A percentile compares a stretch with the other conserved stretches of the same genome.
phyloP scores from a whole-genome alignment of 1,284 basidiomycete species.

The Pterula multifida region DNA sequence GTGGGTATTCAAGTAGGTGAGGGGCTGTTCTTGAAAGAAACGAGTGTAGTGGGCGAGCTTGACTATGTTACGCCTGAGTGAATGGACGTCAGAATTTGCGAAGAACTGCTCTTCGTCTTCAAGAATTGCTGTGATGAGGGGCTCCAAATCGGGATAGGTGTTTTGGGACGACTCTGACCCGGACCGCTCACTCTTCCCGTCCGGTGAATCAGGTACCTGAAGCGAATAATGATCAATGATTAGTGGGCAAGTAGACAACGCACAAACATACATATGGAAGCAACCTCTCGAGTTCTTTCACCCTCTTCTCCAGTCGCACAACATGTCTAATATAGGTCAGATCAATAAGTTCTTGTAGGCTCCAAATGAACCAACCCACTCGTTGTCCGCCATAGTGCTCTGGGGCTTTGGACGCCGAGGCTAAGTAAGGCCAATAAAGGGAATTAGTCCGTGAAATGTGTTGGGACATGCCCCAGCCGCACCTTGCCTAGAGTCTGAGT shows the following conservation, averaged over 20 bases:
- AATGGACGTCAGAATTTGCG: neutral
- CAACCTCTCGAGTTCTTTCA: neutral
- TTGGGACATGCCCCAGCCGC: no score
- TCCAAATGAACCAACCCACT: neutral
- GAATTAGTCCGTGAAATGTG: no score
- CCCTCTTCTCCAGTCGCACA: constrained; percentile 1
- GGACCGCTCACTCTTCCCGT: neutral
- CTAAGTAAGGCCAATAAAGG: neutral
- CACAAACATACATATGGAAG: constrained; percentile 1
- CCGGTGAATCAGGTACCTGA: neutral
- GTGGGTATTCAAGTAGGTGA: neutral
- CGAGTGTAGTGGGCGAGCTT: neutral
- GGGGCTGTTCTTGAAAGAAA: neutral
- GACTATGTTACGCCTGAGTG: neutral
- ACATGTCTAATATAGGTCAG: no score
- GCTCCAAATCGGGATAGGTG: neutral
- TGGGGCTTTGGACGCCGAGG: neutral
- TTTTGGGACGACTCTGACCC: neutral
- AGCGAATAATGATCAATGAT: neutral
- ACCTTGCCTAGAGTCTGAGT: neutral
- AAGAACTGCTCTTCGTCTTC: neutral
- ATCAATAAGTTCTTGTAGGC: no score
- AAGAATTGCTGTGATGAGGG: neutral
- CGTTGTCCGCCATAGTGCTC: neutral
- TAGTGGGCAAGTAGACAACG: no score